phyloP scores from a whole-genome alignment of 2,329 filamentous ascomycete species.

The Aureobasidium sp. region DNA sequence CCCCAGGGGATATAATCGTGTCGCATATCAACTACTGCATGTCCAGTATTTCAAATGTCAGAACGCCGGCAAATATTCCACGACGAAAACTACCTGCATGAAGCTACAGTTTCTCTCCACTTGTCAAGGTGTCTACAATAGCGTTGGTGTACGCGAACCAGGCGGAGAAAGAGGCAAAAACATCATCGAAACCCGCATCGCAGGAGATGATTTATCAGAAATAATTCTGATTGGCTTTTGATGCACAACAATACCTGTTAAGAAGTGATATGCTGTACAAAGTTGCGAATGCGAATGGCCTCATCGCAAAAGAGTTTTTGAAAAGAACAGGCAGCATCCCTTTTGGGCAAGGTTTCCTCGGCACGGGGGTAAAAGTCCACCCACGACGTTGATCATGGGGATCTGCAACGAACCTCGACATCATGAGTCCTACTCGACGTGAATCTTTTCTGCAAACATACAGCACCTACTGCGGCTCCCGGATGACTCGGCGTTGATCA shows the following conservation, averaged over 20 bases:
- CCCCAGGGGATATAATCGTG: not conserved
- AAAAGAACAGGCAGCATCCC: not conserved
- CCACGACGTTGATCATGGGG: not conserved
- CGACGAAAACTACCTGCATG: not conserved
- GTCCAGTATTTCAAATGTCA: not conserved
- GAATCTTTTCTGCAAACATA: not conserved
- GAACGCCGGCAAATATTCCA: not conserved
- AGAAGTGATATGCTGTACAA: not conserved
- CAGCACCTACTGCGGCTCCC: not conserved
- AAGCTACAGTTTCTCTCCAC: not conserved
- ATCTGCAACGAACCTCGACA: constrained; percentile 2
- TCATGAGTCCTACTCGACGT: not conserved
- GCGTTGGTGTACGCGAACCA: not conserved
- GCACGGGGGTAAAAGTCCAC: not conserved
- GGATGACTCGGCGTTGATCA: not conserved
- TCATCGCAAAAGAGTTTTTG: not conserved
- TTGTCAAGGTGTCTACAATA: not conserved
- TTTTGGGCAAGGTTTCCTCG: not conserved
- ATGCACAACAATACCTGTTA: not conserved
- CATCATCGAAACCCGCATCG: not conserved
- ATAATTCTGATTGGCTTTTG: not conserved
- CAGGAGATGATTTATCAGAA: not conserved
- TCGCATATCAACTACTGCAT: not conserved
- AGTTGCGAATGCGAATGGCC: not conserved
- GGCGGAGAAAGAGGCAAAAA: not conserved